Base-by-base conservation (phyloP, 2,329 filamentous ascomycete species). In the Hypoxylon sp. region DNA sequence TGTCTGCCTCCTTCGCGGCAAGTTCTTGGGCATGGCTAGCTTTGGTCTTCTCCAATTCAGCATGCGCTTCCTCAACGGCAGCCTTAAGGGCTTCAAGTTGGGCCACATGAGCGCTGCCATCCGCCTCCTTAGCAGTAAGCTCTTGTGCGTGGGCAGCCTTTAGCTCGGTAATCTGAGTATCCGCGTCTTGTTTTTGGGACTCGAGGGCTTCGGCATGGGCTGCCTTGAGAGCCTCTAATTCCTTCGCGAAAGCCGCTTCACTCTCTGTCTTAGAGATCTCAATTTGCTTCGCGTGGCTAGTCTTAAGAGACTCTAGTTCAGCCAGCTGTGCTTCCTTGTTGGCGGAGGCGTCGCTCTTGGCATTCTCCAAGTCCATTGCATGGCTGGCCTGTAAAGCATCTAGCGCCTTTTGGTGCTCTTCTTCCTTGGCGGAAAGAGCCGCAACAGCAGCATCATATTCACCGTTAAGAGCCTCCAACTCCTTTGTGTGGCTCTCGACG, bases 281-380 rank as follows among this genome's bases (percentile, higher is more conserved):
- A 1, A 86, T 78, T 68, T 87, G 81, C 70, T 86, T 81, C 1
- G 84, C 84, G 71, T 90, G 88, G 71, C 78, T 85, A 14, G 82
- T 81, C 75, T 89, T 88, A 27, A 90, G 79, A 7, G 83, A 75
- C 42, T 89, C 84, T 1, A 90, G 78, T 72, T 89, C 85, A 30
- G 79, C 78, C 6, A 85, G 69, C 51, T 86, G 83, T 25, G 83
- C 77, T 31, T 86, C 83, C 67, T 83, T 80, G 57, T 87, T 85
- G 20, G 84, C 81, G 42, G 84, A 83, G 14, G 84, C 83, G 54
- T 80, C 81, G 59, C 83, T 85, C 81, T 88, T 88, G 57, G 86
- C 86, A 35, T 79, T 79, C 77, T 89, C 86, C 8, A 91, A 76
- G 74, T 88, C 87, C 80, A 89, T 86, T 4, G 86, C 86, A 72